These are phyloP conservation scores for Arachis monticola DNA, from an alignment of 331 rosid genomes.

Conservation along the genomic window DNA sequence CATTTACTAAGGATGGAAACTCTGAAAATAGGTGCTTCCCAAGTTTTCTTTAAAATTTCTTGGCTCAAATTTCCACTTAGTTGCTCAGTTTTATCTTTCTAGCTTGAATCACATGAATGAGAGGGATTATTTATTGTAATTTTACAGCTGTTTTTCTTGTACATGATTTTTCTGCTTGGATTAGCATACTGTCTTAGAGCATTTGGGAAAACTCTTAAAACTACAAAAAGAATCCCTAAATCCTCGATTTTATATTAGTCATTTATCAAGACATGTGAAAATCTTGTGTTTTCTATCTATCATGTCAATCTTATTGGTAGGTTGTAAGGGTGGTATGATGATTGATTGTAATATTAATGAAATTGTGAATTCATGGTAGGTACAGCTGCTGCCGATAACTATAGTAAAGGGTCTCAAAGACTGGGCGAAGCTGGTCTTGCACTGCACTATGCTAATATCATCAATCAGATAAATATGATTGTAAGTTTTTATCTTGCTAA, in stretches of 20 bases:
- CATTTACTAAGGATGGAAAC: not conserved
- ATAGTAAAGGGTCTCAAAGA: slow-evolving; percentile 54
- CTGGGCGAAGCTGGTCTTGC: slow-evolving; percentile 92
- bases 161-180: slow-evolving; percentile 9
- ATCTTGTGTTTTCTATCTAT: slow-evolving; percentile 4
- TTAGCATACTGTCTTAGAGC: slow-evolving; percentile 5
- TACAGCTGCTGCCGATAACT: slow-evolving; percentile 29
- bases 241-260: not conserved
- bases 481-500: slow-evolving; percentile 54
- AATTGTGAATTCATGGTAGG: slow-evolving; percentile 53
- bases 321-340: slow-evolving; percentile 17
- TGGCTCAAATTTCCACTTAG: not conserved
- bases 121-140: not conserved
- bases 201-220: slow-evolving; percentile 11
- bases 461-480: slow-evolving; percentile 78
- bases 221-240: slow-evolving; percentile 9
- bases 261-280: slow-evolving; percentile 10
- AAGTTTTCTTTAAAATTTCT: not conserved
- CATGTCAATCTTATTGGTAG: slow-evolving; percentile 15
- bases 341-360: slow-evolving; percentile 23
- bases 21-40: slow-evolving; percentile 6
- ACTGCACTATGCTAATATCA: slow-evolving; percentile 87
- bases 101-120: slow-evolving; percentile 21
- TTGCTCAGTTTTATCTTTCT: not conserved
- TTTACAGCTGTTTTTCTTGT: slow-evolving; percentile 1